phyloP scores from a whole-genome alignment of 2,329 filamentous ascomycete species.

The Paramyrothecium sp. region DNA sequence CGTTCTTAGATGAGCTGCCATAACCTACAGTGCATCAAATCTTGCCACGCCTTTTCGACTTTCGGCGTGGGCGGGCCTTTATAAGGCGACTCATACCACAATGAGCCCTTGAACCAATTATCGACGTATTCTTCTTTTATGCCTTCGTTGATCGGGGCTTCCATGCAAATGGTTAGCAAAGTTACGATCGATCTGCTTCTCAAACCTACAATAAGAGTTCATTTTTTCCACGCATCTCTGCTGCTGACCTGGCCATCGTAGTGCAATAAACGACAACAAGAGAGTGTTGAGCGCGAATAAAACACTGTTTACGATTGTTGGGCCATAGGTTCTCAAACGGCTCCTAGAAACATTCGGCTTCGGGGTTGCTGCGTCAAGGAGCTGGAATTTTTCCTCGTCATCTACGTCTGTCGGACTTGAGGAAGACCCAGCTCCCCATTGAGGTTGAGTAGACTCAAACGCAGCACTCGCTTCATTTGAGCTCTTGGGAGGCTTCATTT shows the following conservation, averaged over 20 bases:
- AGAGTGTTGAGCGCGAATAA: neutral
- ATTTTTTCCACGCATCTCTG: neutral
- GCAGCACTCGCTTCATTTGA: too few relatives aligned
- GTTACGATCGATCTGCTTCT: neutral
- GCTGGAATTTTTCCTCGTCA: neutral
- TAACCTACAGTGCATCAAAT: neutral
- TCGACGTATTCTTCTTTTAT: neutral
- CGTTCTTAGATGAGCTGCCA: too few relatives aligned
- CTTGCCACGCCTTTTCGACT: conserved; percentile 3
- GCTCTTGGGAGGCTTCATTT: too few relatives aligned
- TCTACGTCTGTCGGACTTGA: neutral
- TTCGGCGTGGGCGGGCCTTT: conserved; percentile 4
- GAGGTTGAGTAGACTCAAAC: neutral
- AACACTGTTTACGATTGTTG: neutral
- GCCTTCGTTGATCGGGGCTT: neutral
- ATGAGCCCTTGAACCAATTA: neutral
- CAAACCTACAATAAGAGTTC: neutral
- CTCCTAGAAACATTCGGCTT: neutral
- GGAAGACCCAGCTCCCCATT: neutral
- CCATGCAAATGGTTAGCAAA: neutral
- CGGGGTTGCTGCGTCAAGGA: neutral
- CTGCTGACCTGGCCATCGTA: neutral
- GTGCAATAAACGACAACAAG: neutral
- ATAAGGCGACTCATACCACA: conserved; percentile 5
- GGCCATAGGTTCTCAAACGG: neutral